A percentile compares a stretch with the other conserved stretches of the same genome.
phyloP scores from a whole-genome alignment of 1,139 yeast species.

The Yamadazyma diospyri region DNA sequence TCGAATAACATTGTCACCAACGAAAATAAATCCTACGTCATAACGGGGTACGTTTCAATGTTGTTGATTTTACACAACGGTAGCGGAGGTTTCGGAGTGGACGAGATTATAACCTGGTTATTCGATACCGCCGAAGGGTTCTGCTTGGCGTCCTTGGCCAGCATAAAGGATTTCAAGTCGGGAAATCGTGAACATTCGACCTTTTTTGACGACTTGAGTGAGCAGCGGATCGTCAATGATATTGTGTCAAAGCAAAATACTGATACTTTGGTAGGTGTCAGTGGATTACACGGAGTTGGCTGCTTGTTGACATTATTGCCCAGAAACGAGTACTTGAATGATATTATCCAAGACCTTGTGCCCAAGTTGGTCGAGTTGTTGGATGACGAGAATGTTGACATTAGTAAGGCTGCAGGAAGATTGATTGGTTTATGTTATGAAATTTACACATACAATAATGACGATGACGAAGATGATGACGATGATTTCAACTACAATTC shows the following conservation, averaged over 20 bases:
- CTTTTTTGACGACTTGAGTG: constrained; percentile 34
- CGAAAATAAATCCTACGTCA: constrained; percentile 37
- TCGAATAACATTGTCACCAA: constrained; percentile 31
- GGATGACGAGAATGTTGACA: constrained; percentile 41
- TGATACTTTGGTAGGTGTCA: constrained; percentile 39
- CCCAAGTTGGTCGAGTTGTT: constrained; percentile 38
- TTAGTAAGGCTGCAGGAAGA: constrained; percentile 54
- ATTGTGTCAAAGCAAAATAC: constrained; percentile 28
- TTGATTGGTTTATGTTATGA: constrained; percentile 63
- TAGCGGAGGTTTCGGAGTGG: constrained; percentile 49
- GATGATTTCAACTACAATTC: constrained; percentile 42
- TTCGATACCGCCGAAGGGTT: constrained; percentile 47
- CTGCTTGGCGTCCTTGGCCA: constrained; percentile 32
- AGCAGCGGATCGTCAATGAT: constrained; percentile 36
- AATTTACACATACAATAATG: constrained; percentile 44
- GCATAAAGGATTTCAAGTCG: constrained; percentile 29
- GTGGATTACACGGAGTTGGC: constrained; percentile 49
- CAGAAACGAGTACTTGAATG: constrained; percentile 41
- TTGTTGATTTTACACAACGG: constrained; percentile 46
- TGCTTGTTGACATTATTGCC: constrained; percentile 42
- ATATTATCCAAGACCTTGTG: constrained; percentile 34
- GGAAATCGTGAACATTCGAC: constrained; percentile 48
- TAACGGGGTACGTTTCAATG: constrained; percentile 44
- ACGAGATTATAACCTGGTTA: constrained; percentile 41
- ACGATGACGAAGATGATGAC: constrained; percentile 33